Evolutionary conservation across 2,329 filamentous ascomycete species (phyloP).

Genomic region (Fusarium subtropicale): DNA sequence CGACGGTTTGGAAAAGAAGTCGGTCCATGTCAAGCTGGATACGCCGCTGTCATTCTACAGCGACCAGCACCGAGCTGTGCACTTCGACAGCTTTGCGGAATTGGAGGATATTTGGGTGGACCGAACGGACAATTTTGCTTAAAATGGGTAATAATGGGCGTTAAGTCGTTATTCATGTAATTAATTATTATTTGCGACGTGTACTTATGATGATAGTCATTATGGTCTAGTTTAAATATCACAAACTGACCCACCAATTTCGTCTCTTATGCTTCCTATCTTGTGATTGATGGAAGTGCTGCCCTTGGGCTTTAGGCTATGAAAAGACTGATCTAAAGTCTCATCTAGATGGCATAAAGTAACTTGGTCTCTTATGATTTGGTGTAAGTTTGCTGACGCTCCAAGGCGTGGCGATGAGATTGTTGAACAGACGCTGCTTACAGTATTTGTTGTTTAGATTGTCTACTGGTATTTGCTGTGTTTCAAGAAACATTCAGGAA

Average conservation of each 20-base stretch:
- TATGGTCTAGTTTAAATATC: not conserved
- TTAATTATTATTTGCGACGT: slow-evolving; percentile 19
- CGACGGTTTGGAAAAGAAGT: slow-evolving; percentile 87
- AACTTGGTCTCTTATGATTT: no score
- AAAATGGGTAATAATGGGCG: slow-evolving; percentile 37
- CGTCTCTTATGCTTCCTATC: not conserved
- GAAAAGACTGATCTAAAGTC: no score
- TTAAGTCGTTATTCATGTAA: slow-evolving; percentile 40
- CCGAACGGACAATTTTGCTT: slow-evolving; percentile 92
- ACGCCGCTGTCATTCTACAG: slow-evolving; percentile 92
- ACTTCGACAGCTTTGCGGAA: slow-evolving; percentile 98
- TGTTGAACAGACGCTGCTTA: no score
- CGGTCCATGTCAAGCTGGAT: slow-evolving; percentile 92
- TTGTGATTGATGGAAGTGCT: no score
- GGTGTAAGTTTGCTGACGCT: no score
- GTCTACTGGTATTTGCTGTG: no score
- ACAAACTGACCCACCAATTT: not conserved
- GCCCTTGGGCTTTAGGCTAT: no score
- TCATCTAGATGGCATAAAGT: no score
- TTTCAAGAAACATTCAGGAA: no score
- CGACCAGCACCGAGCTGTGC: slow-evolving; percentile 88
- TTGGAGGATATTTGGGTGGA: slow-evolving; percentile 98
- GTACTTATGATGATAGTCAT: slow-evolving; percentile 20
- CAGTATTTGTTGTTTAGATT: no score
- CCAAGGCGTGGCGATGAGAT: no score